Conservation (phyloP, 495 filamentous ascomycete species). For the Aspergillus ellipticus region DNA sequence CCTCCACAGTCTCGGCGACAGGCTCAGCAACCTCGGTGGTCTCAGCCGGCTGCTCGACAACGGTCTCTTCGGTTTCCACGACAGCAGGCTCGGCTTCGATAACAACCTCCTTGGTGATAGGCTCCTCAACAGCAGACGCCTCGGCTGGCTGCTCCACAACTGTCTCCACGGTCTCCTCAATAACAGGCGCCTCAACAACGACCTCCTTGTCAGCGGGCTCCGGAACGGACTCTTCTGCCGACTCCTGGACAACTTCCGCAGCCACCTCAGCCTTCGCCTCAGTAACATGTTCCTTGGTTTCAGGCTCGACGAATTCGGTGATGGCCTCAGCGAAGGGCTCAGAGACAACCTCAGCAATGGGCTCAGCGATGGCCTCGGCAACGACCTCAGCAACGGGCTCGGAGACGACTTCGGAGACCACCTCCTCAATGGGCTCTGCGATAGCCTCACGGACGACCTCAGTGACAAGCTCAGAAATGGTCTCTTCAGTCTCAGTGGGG, state of each 20-base stretch:
- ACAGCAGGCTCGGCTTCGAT: neutral
- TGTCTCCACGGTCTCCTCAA: neutral
- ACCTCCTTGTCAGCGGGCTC: constrained; percentile 2
- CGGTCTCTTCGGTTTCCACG: neutral
- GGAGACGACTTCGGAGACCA: neutral
- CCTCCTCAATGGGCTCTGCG: constrained; percentile 1
- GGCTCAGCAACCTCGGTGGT: neutral
- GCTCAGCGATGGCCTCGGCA: constrained; percentile 3
- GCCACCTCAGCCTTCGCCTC: constrained; percentile 3
- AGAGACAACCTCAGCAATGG: neutral
- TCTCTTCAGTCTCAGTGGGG: constrained; percentile 13
- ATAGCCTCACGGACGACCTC: constrained; percentile 4
- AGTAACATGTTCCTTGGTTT: constrained; percentile 1
- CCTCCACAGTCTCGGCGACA: neutral
- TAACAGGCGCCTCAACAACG: constrained; percentile 2
- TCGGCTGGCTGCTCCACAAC: neutral
- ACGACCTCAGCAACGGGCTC: constrained; percentile 8
- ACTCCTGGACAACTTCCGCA: constrained; percentile 7
- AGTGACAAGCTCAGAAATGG: constrained; percentile 1
- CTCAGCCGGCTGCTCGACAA: neutral
- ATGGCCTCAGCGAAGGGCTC: constrained; percentile 2
- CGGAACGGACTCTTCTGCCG: constrained; percentile 3
- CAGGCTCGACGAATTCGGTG: constrained; percentile 5
- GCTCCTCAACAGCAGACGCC: constrained; percentile 3
- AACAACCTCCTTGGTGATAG: constrained; percentile 4